phyloP scores from a whole-genome alignment of 2,329 filamentous ascomycete species.

The Trichoderma citrinoviride region DNA sequence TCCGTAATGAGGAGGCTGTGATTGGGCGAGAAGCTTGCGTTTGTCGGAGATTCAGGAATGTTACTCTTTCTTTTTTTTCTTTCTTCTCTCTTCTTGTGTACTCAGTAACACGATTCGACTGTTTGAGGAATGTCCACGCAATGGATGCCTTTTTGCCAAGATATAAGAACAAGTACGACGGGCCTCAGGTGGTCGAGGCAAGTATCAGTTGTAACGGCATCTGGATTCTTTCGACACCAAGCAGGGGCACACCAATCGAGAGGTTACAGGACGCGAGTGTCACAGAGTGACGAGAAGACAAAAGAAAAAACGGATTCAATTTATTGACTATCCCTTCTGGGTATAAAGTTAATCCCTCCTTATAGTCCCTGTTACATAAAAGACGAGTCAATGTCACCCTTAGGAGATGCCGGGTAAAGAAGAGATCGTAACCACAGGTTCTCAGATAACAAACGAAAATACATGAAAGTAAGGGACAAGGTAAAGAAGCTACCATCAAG shows the following conservation, averaged over 20 bases:
- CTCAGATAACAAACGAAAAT: slow-evolving; percentile 1
- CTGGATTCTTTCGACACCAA: neutral
- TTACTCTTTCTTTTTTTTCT: neutral
- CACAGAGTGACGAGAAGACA: neutral
- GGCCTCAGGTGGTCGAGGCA: neutral
- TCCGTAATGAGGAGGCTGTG: neutral
- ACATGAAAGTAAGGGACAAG: neutral
- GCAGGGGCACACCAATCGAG: too few species aligned
- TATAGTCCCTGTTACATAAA: neutral
- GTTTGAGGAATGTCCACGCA: neutral
- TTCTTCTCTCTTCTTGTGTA: neutral
- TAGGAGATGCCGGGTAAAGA: neutral
- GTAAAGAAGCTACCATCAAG: neutral
- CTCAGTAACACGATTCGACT: neutral
- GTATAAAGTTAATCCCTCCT: neutral
- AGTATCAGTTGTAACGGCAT: neutral
- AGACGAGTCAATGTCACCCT: neutral
- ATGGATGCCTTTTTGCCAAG: too few species aligned
- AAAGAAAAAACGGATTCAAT: neutral
- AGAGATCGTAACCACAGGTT: slow-evolving; percentile 4
- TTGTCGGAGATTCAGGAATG: neutral
- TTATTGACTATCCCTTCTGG: neutral
- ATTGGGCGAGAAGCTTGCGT: slow-evolving; percentile 3
- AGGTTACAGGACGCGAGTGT: neutral
- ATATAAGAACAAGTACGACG: too few species aligned